Base-by-base conservation (phyloP, 257 asterid species). In the Capsicum chinense region DNA sequence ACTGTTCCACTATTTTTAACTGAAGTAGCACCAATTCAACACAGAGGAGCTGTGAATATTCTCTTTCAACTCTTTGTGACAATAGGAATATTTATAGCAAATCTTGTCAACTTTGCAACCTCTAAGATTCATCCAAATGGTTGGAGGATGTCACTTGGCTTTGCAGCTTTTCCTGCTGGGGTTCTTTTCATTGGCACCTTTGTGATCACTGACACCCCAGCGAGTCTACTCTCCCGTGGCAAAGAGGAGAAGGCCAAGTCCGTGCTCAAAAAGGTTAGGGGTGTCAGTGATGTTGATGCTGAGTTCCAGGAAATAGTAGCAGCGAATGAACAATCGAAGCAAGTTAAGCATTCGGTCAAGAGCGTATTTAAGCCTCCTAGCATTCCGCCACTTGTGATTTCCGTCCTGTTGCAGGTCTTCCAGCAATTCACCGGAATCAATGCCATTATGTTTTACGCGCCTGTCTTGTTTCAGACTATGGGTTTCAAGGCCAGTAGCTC, bases 41-140 rank as follows among this genome's bases (percentile, higher is more conserved):
- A 81, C 81, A 80, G 91, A 14, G 93, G 93, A 44, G 93, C 87
- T 7, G 88, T 88, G 60, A 90, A 86, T 85, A 86, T 85, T 70
- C 85, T 87, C 56, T 90, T 86, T 59, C 91, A 88, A 66, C 80
- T 88, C 42, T 68, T 79, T 42, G 80, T 87, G 1, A 83, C 86
- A 19, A 79, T 86, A 15, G 91, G 91, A 39, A 85, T 83, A 64
- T 67, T 88, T 62, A 73, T 83, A 8, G 91, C 89, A 3, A 83
- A 85, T 68, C 11, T 83, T 8, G 62, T 90, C 26, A 88, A 88
- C 39, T 90, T 56, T 83, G 84, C 56, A 47, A 86, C 88, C 1
- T 74, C 64, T 37, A 78, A 1, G 4, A 4, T 66, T 16, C 89
- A 85, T 54, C 91, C 89, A 35, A 35, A 80, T 39, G 92, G 92